A percentile compares a stretch with the other conserved stretches of the same genome.
These are phyloP conservation scores for Lepidium africanum DNA, from an alignment of 345 rosid species.

Conservation along the genomic window DNA sequence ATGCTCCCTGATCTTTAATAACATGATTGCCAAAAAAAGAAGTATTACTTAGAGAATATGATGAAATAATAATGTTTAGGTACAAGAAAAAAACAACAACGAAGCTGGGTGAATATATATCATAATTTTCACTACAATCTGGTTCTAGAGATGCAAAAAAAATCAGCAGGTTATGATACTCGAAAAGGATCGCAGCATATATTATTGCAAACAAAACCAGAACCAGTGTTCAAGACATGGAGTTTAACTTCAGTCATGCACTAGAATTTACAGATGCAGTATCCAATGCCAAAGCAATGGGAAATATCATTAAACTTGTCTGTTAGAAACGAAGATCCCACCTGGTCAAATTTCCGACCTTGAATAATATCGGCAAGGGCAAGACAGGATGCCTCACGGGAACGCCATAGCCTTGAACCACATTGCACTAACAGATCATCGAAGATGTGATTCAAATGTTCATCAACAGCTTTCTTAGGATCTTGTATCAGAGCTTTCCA, in stretches of 20 bases:
- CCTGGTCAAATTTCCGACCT: constrained; percentile 89
- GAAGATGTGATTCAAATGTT: constrained; percentile 66
- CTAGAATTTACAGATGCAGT: background rate
- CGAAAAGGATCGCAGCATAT: background rate
- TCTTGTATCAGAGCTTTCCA: constrained; percentile 91
- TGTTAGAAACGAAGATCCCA: constrained; percentile 23
- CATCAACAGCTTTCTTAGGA: constrained; percentile 76
- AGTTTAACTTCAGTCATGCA: background rate
- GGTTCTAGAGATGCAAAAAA: background rate
- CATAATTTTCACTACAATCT: background rate
- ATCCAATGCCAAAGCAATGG: background rate
- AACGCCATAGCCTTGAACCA: constrained; percentile 94
- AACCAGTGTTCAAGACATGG: background rate
- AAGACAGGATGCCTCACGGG: constrained; percentile 92
- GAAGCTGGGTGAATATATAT: background rate
- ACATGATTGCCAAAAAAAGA: constrained; percentile 7
- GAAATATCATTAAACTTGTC: background rate
- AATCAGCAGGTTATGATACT: background rate
- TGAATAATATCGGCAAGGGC: constrained; percentile 94
- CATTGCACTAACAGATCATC: constrained; percentile 76
- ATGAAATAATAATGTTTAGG: background rate
- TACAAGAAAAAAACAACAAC: constrained; percentile 1
- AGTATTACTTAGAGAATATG: background rate
- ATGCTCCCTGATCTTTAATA: constrained; percentile 60
- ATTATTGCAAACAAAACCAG: background rate